Evolutionary conservation across 345 rosid genomes (phyloP), one percentile per base, ranked within the genome.

Genomic region (Populus euphratica): DNA sequence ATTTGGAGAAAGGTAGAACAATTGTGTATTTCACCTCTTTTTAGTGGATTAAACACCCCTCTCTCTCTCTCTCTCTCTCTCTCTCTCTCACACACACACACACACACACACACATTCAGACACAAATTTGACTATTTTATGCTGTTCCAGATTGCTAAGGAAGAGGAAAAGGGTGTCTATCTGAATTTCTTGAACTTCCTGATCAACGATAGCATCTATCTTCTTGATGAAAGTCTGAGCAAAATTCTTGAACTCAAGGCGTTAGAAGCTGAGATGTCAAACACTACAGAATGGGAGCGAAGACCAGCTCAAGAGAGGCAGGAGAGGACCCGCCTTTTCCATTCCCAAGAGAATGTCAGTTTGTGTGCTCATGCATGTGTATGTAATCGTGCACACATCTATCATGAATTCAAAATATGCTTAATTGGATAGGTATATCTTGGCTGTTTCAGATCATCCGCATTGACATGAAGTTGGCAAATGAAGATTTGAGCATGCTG

Each of bases 141-240:
- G 33, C 56, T 56, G 35, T 83, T 89, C 63, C 95, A 96, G 99
- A 96, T 96, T 84, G 99, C 97, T 9, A 96, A 89, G 85, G 97
- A 94, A 86, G 98, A 96, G 86, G 99, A 96, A 75, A 96, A 96
- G 93, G 99, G 99, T 68, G 97, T 94, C 77, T 96, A 96, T 83
- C 85, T 96, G 87, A 96, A 96, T 85, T 96, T 96, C 91, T 85
- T 96, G 73, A 96, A 94, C 91, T 96, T 94, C 86, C 87, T 96
- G 80, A 90, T 96, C 82, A 96, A 96, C 29, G 99, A 96, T 86
- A 94, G 99, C 84, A 94, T 96, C 72, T 96, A 82, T 86, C 99
- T 96, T 84, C 95, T 96, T 44, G 98, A 96, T 83, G 99, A 96
- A 83, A 94, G 98, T 86, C 93, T 96, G 62, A 96, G 92, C 91